These are phyloP conservation scores for Galeopsis tetrahit DNA, from an alignment of 257 asterid genomes.

Conservation along the genomic window DNA sequence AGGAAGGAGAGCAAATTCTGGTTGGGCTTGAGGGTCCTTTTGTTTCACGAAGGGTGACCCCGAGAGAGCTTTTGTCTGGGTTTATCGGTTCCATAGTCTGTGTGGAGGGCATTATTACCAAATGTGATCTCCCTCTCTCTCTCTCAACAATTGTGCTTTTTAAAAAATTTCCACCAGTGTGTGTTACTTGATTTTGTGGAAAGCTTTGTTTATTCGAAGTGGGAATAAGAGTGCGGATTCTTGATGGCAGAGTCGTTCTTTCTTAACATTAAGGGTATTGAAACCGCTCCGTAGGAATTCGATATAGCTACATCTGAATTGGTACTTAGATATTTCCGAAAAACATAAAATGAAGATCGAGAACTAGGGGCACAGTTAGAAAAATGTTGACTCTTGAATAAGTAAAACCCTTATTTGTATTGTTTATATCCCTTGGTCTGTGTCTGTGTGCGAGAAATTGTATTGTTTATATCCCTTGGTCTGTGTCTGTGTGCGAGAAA, in stretches of 20 bases:
- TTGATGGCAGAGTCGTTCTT: not conserved
- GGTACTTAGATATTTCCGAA: not conserved
- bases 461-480: not conserved
- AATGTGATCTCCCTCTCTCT: slow-evolving; percentile 52
- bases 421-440: not conserved
- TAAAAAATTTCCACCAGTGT: not conserved
- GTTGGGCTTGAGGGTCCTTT: slow-evolving; percentile 97
- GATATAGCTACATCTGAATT: not conserved
- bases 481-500: not conserved
- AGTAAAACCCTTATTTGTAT: not conserved
- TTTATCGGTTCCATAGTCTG: slow-evolving; percentile 96
- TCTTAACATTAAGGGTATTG: not conserved
- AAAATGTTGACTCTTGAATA: not conserved
- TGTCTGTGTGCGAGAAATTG: not conserved
- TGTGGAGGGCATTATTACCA: slow-evolving; percentile 91
- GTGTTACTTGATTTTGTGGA: not conserved
- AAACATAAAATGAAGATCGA: not conserved
- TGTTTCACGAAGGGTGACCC: slow-evolving; percentile 92
- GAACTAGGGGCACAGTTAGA: not conserved
- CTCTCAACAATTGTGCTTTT: not conserved
- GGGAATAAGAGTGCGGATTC: not conserved
- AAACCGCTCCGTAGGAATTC: not conserved
- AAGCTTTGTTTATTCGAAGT: not conserved
- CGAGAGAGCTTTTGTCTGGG: slow-evolving; percentile 89
- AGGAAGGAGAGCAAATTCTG: slow-evolving; percentile 87